These are phyloP conservation scores for Rhododendron vialii DNA, from an alignment of 148 eudicot species.

Conservation along the genomic window DNA sequence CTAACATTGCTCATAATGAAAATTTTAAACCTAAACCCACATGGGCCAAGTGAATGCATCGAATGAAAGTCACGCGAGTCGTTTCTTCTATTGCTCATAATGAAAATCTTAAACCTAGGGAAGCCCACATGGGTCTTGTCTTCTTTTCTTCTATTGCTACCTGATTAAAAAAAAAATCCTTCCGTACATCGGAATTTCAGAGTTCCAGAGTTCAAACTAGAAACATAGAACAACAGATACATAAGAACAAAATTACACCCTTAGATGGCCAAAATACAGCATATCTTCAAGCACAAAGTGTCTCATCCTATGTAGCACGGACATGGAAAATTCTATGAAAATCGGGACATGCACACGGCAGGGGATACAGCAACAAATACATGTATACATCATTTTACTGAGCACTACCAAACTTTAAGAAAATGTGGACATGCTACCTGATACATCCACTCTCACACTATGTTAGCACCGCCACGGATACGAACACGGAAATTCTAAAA, in stretches of 20 bases:
- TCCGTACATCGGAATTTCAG: background rate
- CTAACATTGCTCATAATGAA: background rate
- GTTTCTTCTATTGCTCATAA: background rate
- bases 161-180: background rate
- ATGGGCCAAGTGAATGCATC: background rate
- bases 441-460: background rate
- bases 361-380: no score
- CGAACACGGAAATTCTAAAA: background rate
- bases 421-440: background rate
- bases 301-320: background rate
- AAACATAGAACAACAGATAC: background rate
- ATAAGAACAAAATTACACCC: background rate
- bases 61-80: background rate
- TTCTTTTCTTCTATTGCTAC: no score
- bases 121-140: background rate
- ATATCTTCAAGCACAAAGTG: background rate
- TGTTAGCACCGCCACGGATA: background rate
- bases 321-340: background rate
- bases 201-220: background rate
- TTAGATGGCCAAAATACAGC: background rate
- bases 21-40: background rate
- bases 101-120: background rate
- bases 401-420: no score
- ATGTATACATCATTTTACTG: no score
- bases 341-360: background rate